phyloP scores from a whole-genome alignment of 75 land plant species.

The Azolla pinnata region DNA sequence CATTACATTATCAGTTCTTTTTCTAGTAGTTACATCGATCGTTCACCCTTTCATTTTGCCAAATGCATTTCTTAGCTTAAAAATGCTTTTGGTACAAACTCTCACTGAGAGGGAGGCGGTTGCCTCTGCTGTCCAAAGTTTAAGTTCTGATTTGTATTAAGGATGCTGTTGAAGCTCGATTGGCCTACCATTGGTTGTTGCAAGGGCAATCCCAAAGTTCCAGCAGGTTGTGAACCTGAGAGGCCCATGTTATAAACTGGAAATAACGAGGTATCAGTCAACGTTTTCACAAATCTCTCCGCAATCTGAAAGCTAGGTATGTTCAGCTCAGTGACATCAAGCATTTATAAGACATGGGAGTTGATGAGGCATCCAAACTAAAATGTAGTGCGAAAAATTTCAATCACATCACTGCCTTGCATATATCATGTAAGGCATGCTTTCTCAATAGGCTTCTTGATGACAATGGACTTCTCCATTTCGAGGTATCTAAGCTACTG shows the following conservation, averaged over 20 bases:
- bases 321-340: background rate
- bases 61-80: too few relatives aligned
- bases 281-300: too few relatives aligned
- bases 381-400: too few relatives aligned
- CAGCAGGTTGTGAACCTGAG: conserved; percentile 14
- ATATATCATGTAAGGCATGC: too few relatives aligned
- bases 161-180: conserved; percentile 17
- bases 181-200: conserved; percentile 25
- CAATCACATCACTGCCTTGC: too few relatives aligned
- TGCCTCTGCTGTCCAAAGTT: conserved; percentile 27
- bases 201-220: conserved; percentile 24
- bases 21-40: too few relatives aligned
- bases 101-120: conserved; percentile 27
- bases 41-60: too few relatives aligned
- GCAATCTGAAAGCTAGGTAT: background rate
- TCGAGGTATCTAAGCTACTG: too few relatives aligned
- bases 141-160: conserved; percentile 14
- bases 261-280: conserved; percentile 2
- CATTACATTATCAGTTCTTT: too few relatives aligned
- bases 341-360: background rate
- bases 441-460: too few relatives aligned
- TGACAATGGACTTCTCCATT: too few relatives aligned
- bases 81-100: too few relatives aligned
- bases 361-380: background rate
- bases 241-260: conserved; percentile 22